Percentiles rank a stretch among this genome's conserved stretches.
Evolutionary conservation across 1,139 yeast species (phyloP).

Genomic region (Geotrichum restrictum): DNA sequence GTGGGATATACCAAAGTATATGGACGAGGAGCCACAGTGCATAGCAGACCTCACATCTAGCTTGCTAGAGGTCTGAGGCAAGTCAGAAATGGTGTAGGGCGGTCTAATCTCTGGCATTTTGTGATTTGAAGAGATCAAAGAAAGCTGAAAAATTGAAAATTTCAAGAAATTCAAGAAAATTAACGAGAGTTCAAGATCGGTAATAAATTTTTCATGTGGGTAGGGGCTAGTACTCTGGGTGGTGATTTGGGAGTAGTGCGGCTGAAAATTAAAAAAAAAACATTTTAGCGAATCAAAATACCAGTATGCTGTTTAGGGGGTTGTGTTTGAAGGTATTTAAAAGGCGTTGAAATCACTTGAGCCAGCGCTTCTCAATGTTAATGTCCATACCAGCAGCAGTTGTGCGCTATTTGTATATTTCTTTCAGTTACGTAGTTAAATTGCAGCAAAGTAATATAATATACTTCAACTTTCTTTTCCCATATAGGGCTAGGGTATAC

Average conservation of each 20-base stretch:
- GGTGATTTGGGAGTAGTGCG: constrained; percentile 4
- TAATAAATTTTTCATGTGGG: constrained; percentile 15
- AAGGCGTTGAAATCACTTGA: too few species aligned
- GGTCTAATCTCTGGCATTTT: constrained; percentile 37
- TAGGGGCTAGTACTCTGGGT: constrained; percentile 11
- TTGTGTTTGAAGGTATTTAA: too few species aligned
- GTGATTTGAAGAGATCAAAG: background rate
- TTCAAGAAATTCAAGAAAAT: too few species aligned
- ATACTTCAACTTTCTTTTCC: too few species aligned
- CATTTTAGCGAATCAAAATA: too few species aligned
- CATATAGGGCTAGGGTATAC: constrained; percentile 6
- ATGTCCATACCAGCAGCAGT: too few species aligned
- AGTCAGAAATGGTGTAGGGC: constrained; percentile 35
- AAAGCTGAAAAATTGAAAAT: too few species aligned
- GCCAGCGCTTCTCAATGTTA: too few species aligned
- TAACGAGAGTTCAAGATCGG: background rate
- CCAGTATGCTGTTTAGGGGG: too few species aligned
- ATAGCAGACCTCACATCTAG: constrained; percentile 21
- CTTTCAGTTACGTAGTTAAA: too few species aligned
- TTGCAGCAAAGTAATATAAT: too few species aligned
- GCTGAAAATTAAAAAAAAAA: background rate
- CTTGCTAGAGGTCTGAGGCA: constrained; percentile 31
- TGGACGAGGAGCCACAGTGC: constrained; percentile 21
- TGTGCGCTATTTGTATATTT: too few species aligned
- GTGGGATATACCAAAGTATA: constrained; percentile 66